Conservation (phyloP, 148 eudicot species). For the Fallopia convolvulus region DNA sequence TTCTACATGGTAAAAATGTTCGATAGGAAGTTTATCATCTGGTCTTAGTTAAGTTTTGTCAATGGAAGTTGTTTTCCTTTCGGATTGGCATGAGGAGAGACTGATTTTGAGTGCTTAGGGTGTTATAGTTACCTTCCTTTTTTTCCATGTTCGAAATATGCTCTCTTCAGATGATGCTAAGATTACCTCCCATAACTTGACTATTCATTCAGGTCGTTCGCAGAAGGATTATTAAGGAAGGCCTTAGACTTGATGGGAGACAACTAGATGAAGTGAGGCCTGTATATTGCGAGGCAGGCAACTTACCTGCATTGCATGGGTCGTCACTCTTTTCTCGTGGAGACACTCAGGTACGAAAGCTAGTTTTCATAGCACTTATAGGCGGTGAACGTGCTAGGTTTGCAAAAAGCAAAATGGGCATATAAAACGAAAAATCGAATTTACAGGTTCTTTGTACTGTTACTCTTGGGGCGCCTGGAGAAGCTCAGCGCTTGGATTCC, state of each 20-base stretch:
- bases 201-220: constrained; percentile 60
- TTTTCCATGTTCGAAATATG: background rate
- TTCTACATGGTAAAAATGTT: background rate
- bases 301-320: constrained; percentile 74
- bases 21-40: background rate
- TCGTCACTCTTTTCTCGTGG: constrained; percentile 89
- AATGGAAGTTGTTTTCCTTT: background rate
- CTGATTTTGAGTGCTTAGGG: background rate
- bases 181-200: constrained; percentile 2
- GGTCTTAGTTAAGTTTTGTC: background rate
- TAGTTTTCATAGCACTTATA: background rate
- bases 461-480: constrained; percentile 93
- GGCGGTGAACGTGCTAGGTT: background rate
- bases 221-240: constrained; percentile 71
- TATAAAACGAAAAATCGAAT: background rate
- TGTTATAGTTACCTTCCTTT: background rate
- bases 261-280: constrained; percentile 91
- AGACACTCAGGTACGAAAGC: constrained; percentile 72
- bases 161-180: background rate
- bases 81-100: background rate
- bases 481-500: constrained; percentile 80
- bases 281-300: constrained; percentile 79
- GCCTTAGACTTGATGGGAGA: constrained; percentile 85
- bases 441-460: constrained; percentile 85
- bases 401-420: background rate